A percentile compares a stretch with the other conserved stretches of the same genome.
phyloP scores from a whole-genome alignment of 305 asterid genomes.

The Fraxinus platypoda region DNA sequence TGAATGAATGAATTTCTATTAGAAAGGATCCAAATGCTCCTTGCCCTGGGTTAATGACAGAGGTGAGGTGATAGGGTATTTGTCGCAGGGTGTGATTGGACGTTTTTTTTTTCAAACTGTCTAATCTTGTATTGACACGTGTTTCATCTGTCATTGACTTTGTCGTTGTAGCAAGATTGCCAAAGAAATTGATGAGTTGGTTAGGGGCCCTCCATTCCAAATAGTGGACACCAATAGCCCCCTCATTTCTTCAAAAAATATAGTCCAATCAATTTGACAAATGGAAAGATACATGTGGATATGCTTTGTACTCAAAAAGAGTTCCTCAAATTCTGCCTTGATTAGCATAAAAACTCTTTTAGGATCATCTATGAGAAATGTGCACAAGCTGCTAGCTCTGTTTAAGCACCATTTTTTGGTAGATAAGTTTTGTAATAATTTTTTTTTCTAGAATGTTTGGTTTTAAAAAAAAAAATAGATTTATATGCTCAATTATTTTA shows the following conservation, averaged over 20 bases:
- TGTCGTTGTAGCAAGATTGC: background rate
- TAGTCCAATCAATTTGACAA: constrained; percentile 27
- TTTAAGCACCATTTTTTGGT: too few species aligned
- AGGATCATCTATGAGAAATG: background rate
- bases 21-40: background rate
- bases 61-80: too few species aligned
- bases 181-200: background rate
- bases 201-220: constrained; percentile 17
- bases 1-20: background rate
- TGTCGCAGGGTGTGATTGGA: too few species aligned
- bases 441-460: too few species aligned
- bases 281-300: constrained; percentile 22
- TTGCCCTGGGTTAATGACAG: too few species aligned
- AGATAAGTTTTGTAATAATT: too few species aligned
- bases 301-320: constrained; percentile 22
- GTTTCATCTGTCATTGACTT: too few species aligned
- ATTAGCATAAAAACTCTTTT: background rate
- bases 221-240: background rate
- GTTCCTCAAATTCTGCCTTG: constrained; percentile 4
- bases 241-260: background rate
- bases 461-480: too few species aligned
- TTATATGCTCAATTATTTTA: too few species aligned
- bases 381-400: background rate
- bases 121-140: too few species aligned
- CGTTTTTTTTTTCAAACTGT: too few species aligned